Conservation (phyloP, 371 early-diverging fungal species). For the Rhizopus stolonifer region DNA sequence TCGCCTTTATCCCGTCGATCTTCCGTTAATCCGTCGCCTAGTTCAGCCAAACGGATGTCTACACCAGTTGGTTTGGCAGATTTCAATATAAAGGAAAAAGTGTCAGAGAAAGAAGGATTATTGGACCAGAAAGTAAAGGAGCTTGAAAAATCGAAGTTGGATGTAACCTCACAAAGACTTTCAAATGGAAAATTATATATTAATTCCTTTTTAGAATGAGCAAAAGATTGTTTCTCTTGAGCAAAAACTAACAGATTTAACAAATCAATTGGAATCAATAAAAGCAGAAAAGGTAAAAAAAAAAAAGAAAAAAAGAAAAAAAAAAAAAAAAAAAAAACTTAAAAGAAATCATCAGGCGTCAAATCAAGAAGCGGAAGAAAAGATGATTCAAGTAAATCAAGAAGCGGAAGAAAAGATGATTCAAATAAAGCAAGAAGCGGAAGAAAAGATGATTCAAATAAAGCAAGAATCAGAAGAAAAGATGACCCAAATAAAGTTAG, state of each 20-base stretch:
- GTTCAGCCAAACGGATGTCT: slow-evolving; percentile 18
- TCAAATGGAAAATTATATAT: no score
- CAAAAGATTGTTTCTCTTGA: not conserved
- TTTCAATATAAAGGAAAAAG: slow-evolving; percentile 30
- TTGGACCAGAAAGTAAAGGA: slow-evolving; percentile 26
- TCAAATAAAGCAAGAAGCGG: not conserved
- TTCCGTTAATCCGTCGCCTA: slow-evolving; percentile 7
- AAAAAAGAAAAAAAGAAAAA: no score
- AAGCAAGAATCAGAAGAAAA: not conserved
- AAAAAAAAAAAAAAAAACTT: no score
- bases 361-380: no score
- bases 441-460: not conserved
- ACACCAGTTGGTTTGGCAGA: slow-evolving; percentile 26
- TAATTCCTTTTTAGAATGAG: not conserved
- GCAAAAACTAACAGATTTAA: no score
- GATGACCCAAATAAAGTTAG: not conserved
- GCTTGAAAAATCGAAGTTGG: slow-evolving; percentile 25
- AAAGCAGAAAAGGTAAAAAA: not conserved
- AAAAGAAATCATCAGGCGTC: no score
- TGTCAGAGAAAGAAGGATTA: slow-evolving; percentile 12
- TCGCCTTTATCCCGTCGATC: slow-evolving; percentile 21
- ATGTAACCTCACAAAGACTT: slow-evolving; percentile 5
- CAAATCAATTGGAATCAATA: not conserved
- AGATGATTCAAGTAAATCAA: no score
- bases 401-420: no score